Evolutionary conservation across 805 yeast species (phyloP), one percentile per base, ranked within the genome.

Genomic region (Hanseniaspora taiwanica): DNA sequence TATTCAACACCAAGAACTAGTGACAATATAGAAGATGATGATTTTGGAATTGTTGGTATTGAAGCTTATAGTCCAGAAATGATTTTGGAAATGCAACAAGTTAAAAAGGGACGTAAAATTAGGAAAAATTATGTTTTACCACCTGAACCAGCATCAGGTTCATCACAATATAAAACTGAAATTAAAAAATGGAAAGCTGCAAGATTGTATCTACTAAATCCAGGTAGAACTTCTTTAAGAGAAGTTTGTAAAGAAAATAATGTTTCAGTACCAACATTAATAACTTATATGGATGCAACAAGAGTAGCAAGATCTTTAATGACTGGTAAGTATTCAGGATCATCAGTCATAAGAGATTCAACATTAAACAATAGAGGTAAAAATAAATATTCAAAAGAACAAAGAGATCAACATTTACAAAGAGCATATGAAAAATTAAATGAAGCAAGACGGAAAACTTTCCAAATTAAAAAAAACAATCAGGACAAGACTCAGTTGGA

Each of bases 221-320:
- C 44, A 19, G 40, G 35, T 2, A 37, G 29, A 8, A 41, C 44
- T 6, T 41, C 44, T 10, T 41, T 41, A 18, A 37, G 44, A 37
- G 40, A 37, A 27, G 44, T 41, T 5, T 41, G 44, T 17, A 40
- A 41, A 20, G 24, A 35, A 16, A 34, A 41, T 16, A 41, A 37
- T 13, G 27, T 41, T 6, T 37, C 40, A 37, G 44, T 41, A 5
- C 44, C 44, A n/a, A 41, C 44, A 2, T 29, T 41, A 27, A 41
- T 41, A 4, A 41, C 44, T 7, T 41, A 41, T 21, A 41, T 41
- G 44, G 44, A 41, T 21, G 44, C 44, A 5, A 40, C 40, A 21
- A 37, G 44, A 35, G 44, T 41, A 5, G 39, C 44, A 8, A 41
- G 44, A 37, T 37, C 38, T 40, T 14, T 41, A 18, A 33, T 37